Evolutionary conservation across 2,329 filamentous ascomycete genomes (phyloP).

Genomic region (Capronia coronata): DNA sequence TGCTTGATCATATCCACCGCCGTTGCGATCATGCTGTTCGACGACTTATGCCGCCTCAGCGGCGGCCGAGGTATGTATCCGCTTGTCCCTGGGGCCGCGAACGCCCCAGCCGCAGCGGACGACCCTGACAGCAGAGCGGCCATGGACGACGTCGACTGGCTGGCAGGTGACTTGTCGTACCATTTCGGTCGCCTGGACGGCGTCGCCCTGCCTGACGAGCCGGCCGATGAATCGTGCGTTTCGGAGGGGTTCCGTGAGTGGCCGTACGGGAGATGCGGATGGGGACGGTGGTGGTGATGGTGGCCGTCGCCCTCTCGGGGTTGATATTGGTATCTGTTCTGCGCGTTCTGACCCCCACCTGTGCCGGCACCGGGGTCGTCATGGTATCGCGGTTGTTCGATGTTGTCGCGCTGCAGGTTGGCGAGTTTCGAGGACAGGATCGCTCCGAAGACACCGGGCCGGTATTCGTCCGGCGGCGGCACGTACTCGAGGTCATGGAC

Average conservation of each 20-base stretch:
- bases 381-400: slow-evolving; percentile 9
- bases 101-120: slow-evolving; percentile 11
- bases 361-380: no score
- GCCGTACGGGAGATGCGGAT: slow-evolving; percentile 1
- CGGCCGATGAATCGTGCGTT: slow-evolving; percentile 6
- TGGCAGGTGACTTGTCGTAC: slow-evolving; percentile 24
- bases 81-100: slow-evolving; percentile 9
- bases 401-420: slow-evolving; percentile 13
- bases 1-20: slow-evolving; percentile 26
- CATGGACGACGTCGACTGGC: slow-evolving; percentile 18
- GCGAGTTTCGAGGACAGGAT: slow-evolving; percentile 23
- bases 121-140: slow-evolving; percentile 18
- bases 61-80: slow-evolving; percentile 12
- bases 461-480: slow-evolving; percentile 23
- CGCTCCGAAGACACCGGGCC: slow-evolving; percentile 22
- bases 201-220: slow-evolving; percentile 22
- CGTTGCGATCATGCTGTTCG: slow-evolving; percentile 19
- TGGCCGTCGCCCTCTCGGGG: neutral
- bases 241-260: slow-evolving; percentile 13
- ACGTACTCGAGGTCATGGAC: slow-evolving; percentile 25
- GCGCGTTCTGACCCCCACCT: no score
- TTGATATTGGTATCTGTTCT: neutral
- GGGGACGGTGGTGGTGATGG: neutral
- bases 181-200: slow-evolving; percentile 28
- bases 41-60: slow-evolving; percentile 9